phyloP scores from a whole-genome alignment of 2,329 filamentous ascomycete species.

The Teratosphaeriaceae sp. region DNA sequence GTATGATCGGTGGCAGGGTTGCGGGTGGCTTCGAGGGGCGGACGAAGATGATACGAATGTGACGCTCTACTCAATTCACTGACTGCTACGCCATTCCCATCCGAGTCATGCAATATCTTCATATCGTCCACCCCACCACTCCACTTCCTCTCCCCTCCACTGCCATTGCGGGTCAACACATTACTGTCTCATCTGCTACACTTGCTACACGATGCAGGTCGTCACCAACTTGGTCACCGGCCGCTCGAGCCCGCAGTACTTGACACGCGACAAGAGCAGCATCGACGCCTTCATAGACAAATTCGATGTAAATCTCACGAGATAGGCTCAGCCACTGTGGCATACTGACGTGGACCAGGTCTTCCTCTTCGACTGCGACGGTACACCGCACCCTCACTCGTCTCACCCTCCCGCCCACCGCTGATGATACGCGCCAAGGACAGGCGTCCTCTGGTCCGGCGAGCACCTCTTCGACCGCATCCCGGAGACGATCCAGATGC shows the following conservation, averaged over 20 bases:
- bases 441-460: slow-evolving; percentile 94
- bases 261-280: slow-evolving; percentile 71
- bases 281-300: slow-evolving; percentile 79
- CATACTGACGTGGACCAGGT: slow-evolving; percentile 47
- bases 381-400: slow-evolving; percentile 44
- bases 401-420: neutral
- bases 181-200: too few species aligned
- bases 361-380: slow-evolving; percentile 96
- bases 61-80: too few species aligned
- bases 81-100: too few species aligned
- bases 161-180: too few species aligned
- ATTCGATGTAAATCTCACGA: slow-evolving; percentile 64
- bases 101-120: too few species aligned
- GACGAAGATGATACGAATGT: too few species aligned
- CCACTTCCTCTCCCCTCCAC: too few species aligned
- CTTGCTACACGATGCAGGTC: slow-evolving; percentile 9
- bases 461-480: slow-evolving; percentile 82
- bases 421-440: slow-evolving; percentile 29
- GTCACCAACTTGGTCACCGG: slow-evolving; percentile 4
- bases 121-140: too few species aligned
- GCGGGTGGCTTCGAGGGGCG: too few species aligned
- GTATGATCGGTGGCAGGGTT: too few species aligned
- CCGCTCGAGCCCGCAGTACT: slow-evolving; percentile 37
- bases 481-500: slow-evolving; percentile 74
- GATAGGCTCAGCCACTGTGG: slow-evolving; percentile 12